These are phyloP conservation scores for Ligustrum vulgare DNA, from an alignment of 257 asterid genomes.

Conservation along the genomic window DNA sequence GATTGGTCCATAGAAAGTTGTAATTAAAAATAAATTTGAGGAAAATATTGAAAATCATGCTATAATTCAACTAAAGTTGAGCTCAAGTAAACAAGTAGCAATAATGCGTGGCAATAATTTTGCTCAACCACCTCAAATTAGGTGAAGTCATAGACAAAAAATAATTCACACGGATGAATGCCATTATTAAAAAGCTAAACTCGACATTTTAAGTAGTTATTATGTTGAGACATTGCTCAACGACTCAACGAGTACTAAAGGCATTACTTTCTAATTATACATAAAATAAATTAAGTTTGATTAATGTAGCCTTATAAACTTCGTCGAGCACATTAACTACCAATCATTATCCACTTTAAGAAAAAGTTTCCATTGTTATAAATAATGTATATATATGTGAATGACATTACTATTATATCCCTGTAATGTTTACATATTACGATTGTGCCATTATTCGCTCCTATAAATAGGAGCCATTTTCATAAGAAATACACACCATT, in stretches of 20 bases:
- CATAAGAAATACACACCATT: too few species aligned
- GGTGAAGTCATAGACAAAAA: background rate
- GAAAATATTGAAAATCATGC: too few species aligned
- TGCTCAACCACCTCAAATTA: background rate
- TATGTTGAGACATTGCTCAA: background rate
- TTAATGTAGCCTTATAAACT: background rate
- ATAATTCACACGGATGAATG: background rate
- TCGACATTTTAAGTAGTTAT: too few species aligned
- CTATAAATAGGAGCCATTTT: too few species aligned
- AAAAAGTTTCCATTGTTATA: background rate
- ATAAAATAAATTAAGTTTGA: background rate
- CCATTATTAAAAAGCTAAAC: background rate
- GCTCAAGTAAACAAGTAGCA: background rate
- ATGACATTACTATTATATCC: too few species aligned
- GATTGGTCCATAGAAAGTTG: too few species aligned
- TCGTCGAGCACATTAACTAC: background rate
- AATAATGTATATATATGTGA: too few species aligned
- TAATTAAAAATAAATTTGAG: too few species aligned
- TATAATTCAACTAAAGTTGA: background rate
- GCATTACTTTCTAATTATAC: background rate
- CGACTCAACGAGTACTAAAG: too few species aligned
- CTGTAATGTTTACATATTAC: too few species aligned
- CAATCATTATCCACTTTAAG: background rate
- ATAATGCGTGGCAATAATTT: background rate
- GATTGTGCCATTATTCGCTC: too few species aligned